Evolutionary conservation across 345 rosid genomes (phyloP).

Genomic region (Rubroshorea leprosula): DNA sequence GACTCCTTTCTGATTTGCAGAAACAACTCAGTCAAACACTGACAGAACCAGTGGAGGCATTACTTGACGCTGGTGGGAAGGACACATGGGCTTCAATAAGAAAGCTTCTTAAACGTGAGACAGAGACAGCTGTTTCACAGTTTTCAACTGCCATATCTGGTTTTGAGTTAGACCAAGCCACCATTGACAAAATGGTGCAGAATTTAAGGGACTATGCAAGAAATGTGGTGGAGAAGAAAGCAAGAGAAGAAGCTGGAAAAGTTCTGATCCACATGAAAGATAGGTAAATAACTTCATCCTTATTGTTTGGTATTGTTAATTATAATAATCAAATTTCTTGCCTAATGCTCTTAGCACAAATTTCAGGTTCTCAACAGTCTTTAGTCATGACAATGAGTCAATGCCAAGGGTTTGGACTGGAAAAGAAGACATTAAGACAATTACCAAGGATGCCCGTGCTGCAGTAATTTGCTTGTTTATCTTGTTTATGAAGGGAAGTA

Average conservation of each 20-base stretch:
- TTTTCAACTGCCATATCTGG: conserved; percentile 39
- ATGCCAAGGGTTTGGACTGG: conserved; percentile 77
- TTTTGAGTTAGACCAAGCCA: conserved; percentile 51
- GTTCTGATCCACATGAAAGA: conserved; percentile 71
- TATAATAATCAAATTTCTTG: conserved; percentile 2
- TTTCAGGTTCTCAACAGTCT: conserved; percentile 62
- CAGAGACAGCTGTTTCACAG: conserved; percentile 43
- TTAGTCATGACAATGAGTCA: conserved; percentile 61
- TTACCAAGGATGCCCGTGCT: conserved; percentile 55
- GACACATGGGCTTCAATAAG: conserved; percentile 68
- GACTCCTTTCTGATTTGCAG: conserved; percentile 32
- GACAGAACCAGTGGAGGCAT: conserved; percentile 44
- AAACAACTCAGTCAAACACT: conserved; percentile 47
- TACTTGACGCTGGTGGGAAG: conserved; percentile 49
- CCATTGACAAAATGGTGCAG: conserved; percentile 39
- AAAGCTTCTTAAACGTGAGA: conserved; percentile 56
- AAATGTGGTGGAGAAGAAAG: conserved; percentile 58
- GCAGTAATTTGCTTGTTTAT: conserved; percentile 41
- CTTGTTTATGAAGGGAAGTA: background rate
- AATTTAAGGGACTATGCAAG: conserved; percentile 45
- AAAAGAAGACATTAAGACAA: conserved; percentile 59
- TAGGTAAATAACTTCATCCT: conserved; percentile 28
- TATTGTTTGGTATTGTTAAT: background rate
- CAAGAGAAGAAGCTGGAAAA: conserved; percentile 71
- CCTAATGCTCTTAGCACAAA: conserved; percentile 16